phyloP scores from a whole-genome alignment of 129 eudicot genomes.

The Chrysanthemum seticuspe region DNA sequence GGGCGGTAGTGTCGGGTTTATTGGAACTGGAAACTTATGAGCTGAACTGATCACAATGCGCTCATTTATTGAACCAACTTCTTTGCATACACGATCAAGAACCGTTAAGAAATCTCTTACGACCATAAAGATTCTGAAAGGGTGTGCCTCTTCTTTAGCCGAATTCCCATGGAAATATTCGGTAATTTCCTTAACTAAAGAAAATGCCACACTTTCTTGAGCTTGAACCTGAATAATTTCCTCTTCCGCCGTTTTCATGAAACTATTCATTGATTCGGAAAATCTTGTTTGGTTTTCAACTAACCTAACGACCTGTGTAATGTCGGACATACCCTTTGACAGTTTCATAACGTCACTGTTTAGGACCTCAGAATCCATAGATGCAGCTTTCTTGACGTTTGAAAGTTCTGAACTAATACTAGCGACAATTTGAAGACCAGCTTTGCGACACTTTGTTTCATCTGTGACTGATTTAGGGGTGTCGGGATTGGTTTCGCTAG shows the following conservation, averaged over 20 bases:
- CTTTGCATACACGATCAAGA: constrained; percentile 91
- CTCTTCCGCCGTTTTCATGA: constrained; percentile 77
- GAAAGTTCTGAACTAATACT: constrained; percentile 70
- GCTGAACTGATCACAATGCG: constrained; percentile 73
- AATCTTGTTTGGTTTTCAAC: constrained; percentile 46
- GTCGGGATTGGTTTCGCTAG: constrained; percentile 31
- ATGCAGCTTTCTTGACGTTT: constrained; percentile 93
- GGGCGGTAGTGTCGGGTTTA: constrained; percentile 78
- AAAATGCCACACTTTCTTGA: constrained; percentile 89
- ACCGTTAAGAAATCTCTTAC: constrained; percentile 77
- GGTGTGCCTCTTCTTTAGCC: constrained; percentile 96
- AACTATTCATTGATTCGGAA: constrained; percentile 64
- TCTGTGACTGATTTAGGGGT: constrained; percentile 33
- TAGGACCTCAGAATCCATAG: constrained; percentile 91
- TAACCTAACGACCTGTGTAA: constrained; percentile 54
- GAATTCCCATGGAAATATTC: constrained; percentile 97
- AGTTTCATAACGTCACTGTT: constrained; percentile 73
- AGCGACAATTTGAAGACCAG: constrained; percentile 92
- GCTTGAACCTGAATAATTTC: constrained; percentile 86
- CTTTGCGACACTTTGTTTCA: constrained; percentile 79
- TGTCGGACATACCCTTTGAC: constrained; percentile 67
- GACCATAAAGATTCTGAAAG: constrained; percentile 87
- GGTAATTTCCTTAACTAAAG: constrained; percentile 91
- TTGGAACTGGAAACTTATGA: constrained; percentile 80
- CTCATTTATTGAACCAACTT: constrained; percentile 88